These are phyloP conservation scores for Eimeria brunetti DNA, from an alignment of 169 alveolate genomes.

Conservation along the genomic window DNA sequence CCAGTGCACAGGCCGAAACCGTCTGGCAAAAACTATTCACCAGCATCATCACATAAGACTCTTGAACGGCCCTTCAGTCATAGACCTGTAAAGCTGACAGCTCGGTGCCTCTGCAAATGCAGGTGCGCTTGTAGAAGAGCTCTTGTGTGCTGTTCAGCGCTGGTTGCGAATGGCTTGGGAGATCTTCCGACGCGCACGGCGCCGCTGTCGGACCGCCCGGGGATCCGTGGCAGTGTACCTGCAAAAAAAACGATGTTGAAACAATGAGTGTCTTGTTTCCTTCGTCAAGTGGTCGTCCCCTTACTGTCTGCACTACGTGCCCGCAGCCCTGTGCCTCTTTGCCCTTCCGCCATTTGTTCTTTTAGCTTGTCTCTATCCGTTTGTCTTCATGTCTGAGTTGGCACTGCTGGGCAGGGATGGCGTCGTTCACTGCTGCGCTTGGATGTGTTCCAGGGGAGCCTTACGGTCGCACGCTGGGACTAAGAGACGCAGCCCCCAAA, in stretches of 20 bases:
- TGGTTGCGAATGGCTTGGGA: neutral
- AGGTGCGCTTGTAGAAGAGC: neutral
- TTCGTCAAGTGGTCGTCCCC: neutral
- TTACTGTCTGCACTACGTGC: neutral
- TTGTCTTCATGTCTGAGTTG: neutral
- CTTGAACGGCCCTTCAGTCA: neutral
- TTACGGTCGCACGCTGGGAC: conserved; percentile 62
- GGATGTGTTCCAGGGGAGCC: neutral
- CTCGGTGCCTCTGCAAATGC: neutral
- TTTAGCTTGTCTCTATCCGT: neutral
- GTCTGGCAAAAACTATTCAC: neutral
- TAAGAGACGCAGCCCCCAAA: conserved; percentile 6
- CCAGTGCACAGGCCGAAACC: neutral
- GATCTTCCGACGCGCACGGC: conserved; percentile 34
- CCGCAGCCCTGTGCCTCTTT: neutral
- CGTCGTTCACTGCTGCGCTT: neutral
- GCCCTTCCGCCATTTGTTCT: neutral
- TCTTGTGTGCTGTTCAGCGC: neutral
- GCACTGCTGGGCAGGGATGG: neutral
- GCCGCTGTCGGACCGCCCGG: conserved; percentile 25
- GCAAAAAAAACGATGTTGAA: neutral
- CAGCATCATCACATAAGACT: neutral
- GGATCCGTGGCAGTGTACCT: conserved; percentile 52
- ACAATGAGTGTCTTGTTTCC: neutral
- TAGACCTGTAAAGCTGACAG: neutral